phyloP scores from a whole-genome alignment of 164 flowering plant genomes.

The Vitis labrusca region DNA sequence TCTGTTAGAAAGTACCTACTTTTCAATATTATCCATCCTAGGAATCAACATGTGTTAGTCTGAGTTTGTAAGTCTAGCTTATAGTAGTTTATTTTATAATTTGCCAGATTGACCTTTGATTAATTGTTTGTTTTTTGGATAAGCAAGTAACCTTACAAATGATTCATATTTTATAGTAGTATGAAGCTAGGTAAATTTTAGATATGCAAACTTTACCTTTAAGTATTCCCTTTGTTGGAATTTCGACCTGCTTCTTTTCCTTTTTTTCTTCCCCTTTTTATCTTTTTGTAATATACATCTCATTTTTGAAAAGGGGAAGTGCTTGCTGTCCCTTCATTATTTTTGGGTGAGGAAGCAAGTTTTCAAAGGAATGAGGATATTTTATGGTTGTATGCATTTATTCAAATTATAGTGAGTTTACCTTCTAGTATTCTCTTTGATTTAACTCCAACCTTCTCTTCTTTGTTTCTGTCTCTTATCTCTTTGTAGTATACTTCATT shows the following conservation, averaged over 20 bases:
- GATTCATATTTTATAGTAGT: neutral
- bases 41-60: neutral
- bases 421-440: neutral
- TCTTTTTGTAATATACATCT: too few relatives aligned
- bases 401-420: too few relatives aligned
- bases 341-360: too few relatives aligned
- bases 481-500: constrained; percentile 63
- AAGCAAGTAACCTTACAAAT: neutral
- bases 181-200: too few relatives aligned
- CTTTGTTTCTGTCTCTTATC: neutral
- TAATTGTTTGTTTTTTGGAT: neutral
- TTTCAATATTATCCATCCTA: too few relatives aligned
- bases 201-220: too few relatives aligned
- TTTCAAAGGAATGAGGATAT: too few relatives aligned
- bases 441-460: neutral
- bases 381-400: too few relatives aligned
- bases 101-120: neutral
- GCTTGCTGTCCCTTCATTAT: too few relatives aligned
- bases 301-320: too few relatives aligned
- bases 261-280: neutral
- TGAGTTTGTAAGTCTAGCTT: neutral
- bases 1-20: too few relatives aligned
- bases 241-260: neutral
- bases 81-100: too few relatives aligned
- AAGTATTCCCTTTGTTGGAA: neutral